These are phyloP conservation scores for Globisporangium abappressorium DNA, from an alignment of 352 stramenopile species.

Conservation along the genomic window DNA sequence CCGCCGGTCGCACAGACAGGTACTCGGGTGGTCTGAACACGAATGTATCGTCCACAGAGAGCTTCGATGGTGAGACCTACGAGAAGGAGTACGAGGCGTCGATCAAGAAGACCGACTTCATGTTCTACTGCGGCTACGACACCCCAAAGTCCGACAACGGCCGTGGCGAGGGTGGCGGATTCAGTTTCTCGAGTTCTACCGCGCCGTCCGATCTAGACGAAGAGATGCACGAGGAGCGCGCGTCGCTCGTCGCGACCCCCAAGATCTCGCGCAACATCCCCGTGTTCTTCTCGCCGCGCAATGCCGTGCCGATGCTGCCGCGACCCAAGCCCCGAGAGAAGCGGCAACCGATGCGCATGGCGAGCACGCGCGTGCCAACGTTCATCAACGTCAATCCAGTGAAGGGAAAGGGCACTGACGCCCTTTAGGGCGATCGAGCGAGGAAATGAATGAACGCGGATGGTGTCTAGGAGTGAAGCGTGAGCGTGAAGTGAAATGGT, in stretches of 20 bases:
- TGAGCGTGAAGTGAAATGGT: background rate
- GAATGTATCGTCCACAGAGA: constrained; percentile 20
- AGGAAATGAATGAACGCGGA: background rate
- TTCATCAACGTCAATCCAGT: constrained; percentile 18
- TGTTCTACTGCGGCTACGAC: constrained; percentile 55
- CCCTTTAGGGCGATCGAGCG: constrained; percentile 7
- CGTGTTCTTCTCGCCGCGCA: constrained; percentile 49
- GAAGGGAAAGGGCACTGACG: constrained; percentile 8
- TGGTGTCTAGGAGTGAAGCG: background rate
- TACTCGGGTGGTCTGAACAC: constrained; percentile 15
- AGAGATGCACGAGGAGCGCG: constrained; percentile 19
- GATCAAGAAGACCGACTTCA: constrained; percentile 39
- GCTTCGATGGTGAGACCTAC: constrained; percentile 26
- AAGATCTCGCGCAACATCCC: constrained; percentile 48
- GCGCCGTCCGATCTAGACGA: constrained; percentile 14
- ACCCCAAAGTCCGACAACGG: constrained; percentile 33
- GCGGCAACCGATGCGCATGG: constrained; percentile 9
- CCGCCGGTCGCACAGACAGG: constrained; percentile 9
- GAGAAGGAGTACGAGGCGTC: constrained; percentile 32
- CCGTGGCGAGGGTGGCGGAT: constrained; percentile 27
- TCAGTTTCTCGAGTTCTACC: constrained; percentile 20
- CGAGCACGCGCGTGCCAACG: constrained; percentile 8
- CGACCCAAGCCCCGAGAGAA: constrained; percentile 19
- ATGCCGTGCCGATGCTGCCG: constrained; percentile 31
- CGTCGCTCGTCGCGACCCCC: constrained; percentile 26